phyloP scores from a whole-genome alignment of 257 asterid genomes.

The Nicotiana knightiana region DNA sequence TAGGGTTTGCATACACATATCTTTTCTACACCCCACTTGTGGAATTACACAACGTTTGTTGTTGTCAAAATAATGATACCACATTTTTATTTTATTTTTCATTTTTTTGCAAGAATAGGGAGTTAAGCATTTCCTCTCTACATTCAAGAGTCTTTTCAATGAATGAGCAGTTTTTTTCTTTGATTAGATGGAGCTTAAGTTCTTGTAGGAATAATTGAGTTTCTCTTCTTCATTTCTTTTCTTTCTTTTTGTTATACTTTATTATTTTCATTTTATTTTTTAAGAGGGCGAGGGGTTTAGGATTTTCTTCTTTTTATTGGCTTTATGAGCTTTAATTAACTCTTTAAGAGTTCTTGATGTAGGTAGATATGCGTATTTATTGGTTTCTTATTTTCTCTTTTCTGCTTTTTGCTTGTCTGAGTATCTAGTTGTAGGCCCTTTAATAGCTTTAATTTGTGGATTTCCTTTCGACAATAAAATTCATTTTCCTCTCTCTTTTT shows the following conservation, averaged over 20 bases:
- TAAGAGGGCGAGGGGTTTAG: not conserved
- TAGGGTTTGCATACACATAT: no score
- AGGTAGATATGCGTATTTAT: conserved; percentile 6
- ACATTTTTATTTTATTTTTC: not conserved
- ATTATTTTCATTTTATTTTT: not conserved
- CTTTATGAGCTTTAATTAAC: not conserved
- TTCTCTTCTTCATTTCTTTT: not conserved
- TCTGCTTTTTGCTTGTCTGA: not conserved
- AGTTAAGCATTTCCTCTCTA: not conserved
- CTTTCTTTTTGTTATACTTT: not conserved
- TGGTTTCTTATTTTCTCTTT: not conserved
- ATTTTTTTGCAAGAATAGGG: not conserved
- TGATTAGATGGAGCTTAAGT: not conserved
- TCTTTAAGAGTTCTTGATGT: not conserved
- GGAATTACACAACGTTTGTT: no score
- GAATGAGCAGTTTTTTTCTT: not conserved
- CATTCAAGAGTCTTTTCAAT: not conserved
- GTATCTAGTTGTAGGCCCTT: not conserved
- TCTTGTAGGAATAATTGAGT: not conserved
- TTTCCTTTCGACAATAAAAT: not conserved
- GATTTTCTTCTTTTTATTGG: not conserved
- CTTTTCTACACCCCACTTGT: no score
- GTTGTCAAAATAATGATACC: not conserved
- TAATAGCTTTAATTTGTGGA: not conserved
- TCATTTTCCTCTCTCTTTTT: not conserved